Evolutionary conservation across 75 land plant species (phyloP), one percentile per base, ranked within the genome.

Genomic region (Larix kaempferi): DNA sequence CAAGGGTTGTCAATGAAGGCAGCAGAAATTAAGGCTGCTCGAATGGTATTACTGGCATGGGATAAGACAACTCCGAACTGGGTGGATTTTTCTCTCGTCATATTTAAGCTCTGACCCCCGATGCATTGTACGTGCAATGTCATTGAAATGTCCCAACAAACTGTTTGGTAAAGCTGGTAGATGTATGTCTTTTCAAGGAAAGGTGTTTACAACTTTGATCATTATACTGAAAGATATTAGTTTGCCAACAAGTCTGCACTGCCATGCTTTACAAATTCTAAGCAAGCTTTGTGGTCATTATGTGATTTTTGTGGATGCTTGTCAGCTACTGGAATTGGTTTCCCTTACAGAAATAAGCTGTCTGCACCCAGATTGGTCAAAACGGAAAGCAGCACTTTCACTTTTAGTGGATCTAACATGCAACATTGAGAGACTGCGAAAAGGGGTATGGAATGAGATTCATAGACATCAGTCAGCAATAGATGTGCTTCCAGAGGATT

Each of bases 81-180:
- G 86, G 90, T 88, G 29, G 80, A 84, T 41, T 75, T 91, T 75
- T n/a, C 83, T 93, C 23, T 22, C 84, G 23, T 77, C 81, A 27
- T 89, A 89, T 83, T 56, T 88, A 44, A 71, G 44, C 71, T 77
- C 75, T 39, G 84, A 89, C 66, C 74, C 79, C 74, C 64, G 86
- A 35, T 59, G 78, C 56, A 76, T 23, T 73, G 57, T 89, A 62
- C 82, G 76, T 59, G 82, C 73, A 61, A 76, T 75, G 56, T 84
- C 92, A 13, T 75, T 94, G 78, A 87, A 82, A 64, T 90, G 87
- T 72, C 57, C 88, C 27, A 76, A 56, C 21, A 81, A 76, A 76
- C 75, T 87, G 3, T 72, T 59, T 26, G 21, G 17, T 8, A 75
- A 59, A 74, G 79, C 75, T 59, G n/a, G 27, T 25, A 56, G 78